Evolutionary conservation across 2,329 filamentous ascomycete genomes (phyloP).

Genomic region (Lasiodiplodia theobromae): DNA sequence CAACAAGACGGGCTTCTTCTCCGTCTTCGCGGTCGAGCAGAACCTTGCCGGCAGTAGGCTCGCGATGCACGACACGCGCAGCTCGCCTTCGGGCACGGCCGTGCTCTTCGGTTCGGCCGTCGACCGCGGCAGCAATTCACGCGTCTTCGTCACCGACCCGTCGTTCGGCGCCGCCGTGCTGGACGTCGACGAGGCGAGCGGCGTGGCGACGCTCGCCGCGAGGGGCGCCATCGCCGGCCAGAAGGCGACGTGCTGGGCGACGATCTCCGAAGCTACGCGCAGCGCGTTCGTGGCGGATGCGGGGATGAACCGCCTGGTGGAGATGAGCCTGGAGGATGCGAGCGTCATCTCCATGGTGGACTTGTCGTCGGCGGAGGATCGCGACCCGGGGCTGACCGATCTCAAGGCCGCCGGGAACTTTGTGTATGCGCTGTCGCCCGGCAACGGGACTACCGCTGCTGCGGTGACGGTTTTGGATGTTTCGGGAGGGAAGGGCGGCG

Average conservation of each 20-base stretch:
- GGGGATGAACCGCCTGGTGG: slow-evolving; percentile 59
- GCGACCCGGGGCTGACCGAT: slow-evolving; percentile 64
- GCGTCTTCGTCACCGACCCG: slow-evolving; percentile 64
- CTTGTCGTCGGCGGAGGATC: slow-evolving; percentile 46
- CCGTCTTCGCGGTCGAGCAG: slow-evolving; percentile 56
- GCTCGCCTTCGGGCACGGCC: slow-evolving; percentile 62
- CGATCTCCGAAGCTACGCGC: slow-evolving; percentile 56
- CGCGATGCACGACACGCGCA: slow-evolving; percentile 38
- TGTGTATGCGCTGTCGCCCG: slow-evolving; percentile 64
- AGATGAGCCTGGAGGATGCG: slow-evolving; percentile 61
- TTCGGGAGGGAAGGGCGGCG: slow-evolving; percentile 35
- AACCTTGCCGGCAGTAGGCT: slow-evolving; percentile 29
- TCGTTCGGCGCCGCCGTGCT: slow-evolving; percentile 64
- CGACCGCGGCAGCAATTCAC: slow-evolving; percentile 40
- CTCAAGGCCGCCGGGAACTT: slow-evolving; percentile 60
- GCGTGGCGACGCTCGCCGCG: slow-evolving; percentile 45
- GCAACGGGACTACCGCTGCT: slow-evolving; percentile 53
- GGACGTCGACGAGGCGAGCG: slow-evolving; percentile 45
- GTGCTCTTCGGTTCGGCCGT: slow-evolving; percentile 63
- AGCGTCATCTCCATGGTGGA: slow-evolving; percentile 55
- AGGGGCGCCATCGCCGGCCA: slow-evolving; percentile 57
- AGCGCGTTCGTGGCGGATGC: slow-evolving; percentile 68
- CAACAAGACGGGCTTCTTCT: slow-evolving; percentile 66
- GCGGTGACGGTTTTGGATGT: slow-evolving; percentile 52
- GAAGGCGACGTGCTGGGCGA: slow-evolving; percentile 65